phyloP scores from a whole-genome alignment of 2,329 filamentous ascomycete species.

The Talaromyces albobiverticillius region DNA sequence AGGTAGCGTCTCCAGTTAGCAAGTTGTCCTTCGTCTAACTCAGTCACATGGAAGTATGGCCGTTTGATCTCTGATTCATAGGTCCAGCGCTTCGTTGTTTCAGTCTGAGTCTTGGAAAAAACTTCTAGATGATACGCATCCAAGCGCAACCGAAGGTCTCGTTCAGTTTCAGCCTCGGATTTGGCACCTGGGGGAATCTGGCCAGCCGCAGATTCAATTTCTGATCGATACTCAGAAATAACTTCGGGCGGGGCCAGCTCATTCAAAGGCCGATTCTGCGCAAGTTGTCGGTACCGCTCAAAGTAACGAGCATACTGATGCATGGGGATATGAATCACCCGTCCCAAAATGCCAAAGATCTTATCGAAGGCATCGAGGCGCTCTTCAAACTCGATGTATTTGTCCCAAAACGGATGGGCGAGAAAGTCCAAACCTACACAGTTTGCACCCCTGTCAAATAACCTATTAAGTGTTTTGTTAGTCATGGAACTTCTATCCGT shows the following conservation, averaged over 20 bases:
- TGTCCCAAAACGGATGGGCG: conserved; percentile 97
- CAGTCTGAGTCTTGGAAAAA: conserved; percentile 77
- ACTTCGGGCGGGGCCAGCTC: conserved; percentile 70
- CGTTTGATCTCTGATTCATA: conserved; percentile 94
- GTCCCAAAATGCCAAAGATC: conserved; percentile 78
- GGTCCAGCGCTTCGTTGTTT: conserved; percentile 90
- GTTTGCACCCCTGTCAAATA: conserved; percentile 85
- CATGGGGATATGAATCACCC: conserved; percentile 86
- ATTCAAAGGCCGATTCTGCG: conserved; percentile 66
- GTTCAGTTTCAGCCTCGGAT: conserved; percentile 75
- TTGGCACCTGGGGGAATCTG: conserved; percentile 46
- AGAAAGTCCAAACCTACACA: conserved; percentile 90
- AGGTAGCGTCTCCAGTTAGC: conserved; percentile 94
- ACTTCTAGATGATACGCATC: conserved; percentile 77
- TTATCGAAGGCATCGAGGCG: conserved; percentile 78
- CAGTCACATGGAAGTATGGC: conserved; percentile 94
- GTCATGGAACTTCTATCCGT: conserved; percentile 25
- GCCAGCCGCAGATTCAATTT: conserved; percentile 59
- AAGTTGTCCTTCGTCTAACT: conserved; percentile 81
- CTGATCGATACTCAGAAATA: conserved; percentile 65
- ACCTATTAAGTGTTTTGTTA: conserved; percentile 54
- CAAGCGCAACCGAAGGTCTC: conserved; percentile 75
- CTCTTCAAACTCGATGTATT: conserved; percentile 96
- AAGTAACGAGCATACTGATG: conserved; percentile 96
- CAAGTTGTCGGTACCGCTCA: conserved; percentile 78